A percentile compares a stretch with the other conserved stretches of the same genome.
phyloP scores from a whole-genome alignment of 495 filamentous ascomycete species.

The Cercophora newfieldiana region DNA sequence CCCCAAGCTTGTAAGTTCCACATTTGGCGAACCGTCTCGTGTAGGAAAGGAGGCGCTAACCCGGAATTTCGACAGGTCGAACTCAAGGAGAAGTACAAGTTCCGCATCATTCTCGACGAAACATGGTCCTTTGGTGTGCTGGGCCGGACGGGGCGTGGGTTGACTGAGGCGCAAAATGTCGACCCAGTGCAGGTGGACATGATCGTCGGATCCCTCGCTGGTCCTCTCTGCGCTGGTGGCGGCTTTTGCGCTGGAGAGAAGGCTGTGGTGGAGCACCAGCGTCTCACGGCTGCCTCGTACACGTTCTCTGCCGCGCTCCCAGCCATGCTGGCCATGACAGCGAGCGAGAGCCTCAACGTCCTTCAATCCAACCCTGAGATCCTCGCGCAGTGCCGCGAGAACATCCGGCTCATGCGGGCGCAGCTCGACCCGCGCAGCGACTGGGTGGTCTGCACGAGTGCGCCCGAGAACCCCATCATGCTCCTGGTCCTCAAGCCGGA shows the following conservation, averaged over 20 bases:
- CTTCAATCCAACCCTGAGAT: slow-evolving; percentile 82
- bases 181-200: slow-evolving; percentile 89
- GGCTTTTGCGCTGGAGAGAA: slow-evolving; percentile 90
- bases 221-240: slow-evolving; percentile 85
- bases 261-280: slow-evolving; percentile 93
- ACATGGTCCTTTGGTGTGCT: slow-evolving; percentile 95
- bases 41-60: too few species aligned
- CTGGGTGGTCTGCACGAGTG: slow-evolving; percentile 81
- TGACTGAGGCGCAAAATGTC: slow-evolving; percentile 95
- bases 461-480: slow-evolving; percentile 82
- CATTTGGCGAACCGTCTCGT: too few species aligned
- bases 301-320: slow-evolving; percentile 94
- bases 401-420: slow-evolving; percentile 74
- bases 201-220: slow-evolving; percentile 90
- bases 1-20: slow-evolving; percentile 76
- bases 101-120: slow-evolving; percentile 95
- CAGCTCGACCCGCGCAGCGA: slow-evolving; percentile 93
- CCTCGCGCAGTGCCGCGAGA: slow-evolving; percentile 72
- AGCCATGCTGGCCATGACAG: slow-evolving; percentile 91
- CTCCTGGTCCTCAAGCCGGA: slow-evolving; percentile 84
- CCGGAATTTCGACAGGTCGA: slow-evolving; percentile 58
- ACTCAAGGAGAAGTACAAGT: slow-evolving; percentile 91
- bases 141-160: slow-evolving; percentile 82
- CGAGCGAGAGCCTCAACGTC: slow-evolving; percentile 81
- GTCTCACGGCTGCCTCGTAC: slow-evolving; percentile 84